Base-by-base conservation (phyloP, 1,139 yeast genomes). In the Nadsonia commutata region DNA sequence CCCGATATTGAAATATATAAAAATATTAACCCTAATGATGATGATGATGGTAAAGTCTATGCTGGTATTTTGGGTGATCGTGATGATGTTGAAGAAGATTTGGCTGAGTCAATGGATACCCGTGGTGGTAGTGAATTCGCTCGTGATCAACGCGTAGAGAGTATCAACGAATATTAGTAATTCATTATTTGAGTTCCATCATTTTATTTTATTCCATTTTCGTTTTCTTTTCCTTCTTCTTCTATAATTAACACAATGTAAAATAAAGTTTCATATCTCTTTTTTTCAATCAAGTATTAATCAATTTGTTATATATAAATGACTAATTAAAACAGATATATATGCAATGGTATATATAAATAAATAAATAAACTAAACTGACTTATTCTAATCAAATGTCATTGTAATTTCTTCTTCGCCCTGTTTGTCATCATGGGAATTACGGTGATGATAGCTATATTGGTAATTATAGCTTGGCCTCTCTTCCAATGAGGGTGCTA, bases 41-140 rank as follows among this genome's bases (percentile, higher is more conserved):
- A 41, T 20, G 37, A 40, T 44, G 23, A 20, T 22, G 42, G 41
- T 31, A 11, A 39, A 38, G 20, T 37, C 22, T 42, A 43, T 18
- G 36, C 48, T 42, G 18, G 41, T n/a, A 40, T 49, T 50, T 20
- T 45, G 49, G 21, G 53, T 54, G 93, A 84, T 54, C 93, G 86
- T 18, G 55, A 51, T 18, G 60, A 53, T 41, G 63, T 52, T 23
- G 66, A 63, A 31, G 67, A 63, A 48, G 96, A 86, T 56, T 81
- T 73, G 38, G 90, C 83, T 37, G 94, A 81, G 60, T 85, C 94
- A 2, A 77, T 76, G 51, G 98, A 88, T 55, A 80, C 94, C 3
- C 75, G 83, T 57, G 97, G 97, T 39, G 97, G 97, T 2, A 82
- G 94, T 0, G 82, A 81, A 55, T 75, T 72, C 56, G 86, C 88